These are phyloP conservation scores for Mucuna pruriens DNA, from an alignment of 306 rosid genomes.

Conservation along the genomic window DNA sequence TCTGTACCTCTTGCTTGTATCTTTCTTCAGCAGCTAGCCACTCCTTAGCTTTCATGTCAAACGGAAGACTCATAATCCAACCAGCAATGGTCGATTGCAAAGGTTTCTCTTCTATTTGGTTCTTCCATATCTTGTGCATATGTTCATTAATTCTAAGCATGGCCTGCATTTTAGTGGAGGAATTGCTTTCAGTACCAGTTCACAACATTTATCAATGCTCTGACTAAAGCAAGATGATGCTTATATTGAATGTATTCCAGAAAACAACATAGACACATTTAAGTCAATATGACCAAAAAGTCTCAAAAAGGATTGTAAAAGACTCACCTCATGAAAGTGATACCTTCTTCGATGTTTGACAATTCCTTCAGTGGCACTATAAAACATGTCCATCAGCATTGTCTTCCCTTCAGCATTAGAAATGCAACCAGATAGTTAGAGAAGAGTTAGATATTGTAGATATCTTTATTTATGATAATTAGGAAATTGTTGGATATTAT, in stretches of 20 bases:
- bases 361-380: slow-evolving; percentile 77
- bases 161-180: slow-evolving; percentile 62
- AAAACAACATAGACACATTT: slow-evolving; percentile 26
- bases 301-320: slow-evolving; percentile 29
- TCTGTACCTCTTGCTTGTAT: slow-evolving; percentile 82
- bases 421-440: slow-evolving; percentile 27
- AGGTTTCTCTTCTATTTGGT: slow-evolving; percentile 74
- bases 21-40: slow-evolving; percentile 93
- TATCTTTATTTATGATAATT: background rate
- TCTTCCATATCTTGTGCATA: slow-evolving; percentile 94
- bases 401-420: slow-evolving; percentile 77
- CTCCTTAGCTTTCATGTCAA: slow-evolving; percentile 84
- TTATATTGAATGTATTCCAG: slow-evolving; percentile 23
- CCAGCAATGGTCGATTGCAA: slow-evolving; percentile 68
- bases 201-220: slow-evolving; percentile 21
- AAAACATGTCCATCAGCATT: slow-evolving; percentile 99
- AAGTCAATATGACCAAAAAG: slow-evolving; percentile 20
- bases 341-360: slow-evolving; percentile 86
- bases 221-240: background rate
- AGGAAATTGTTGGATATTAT: background rate
- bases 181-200: slow-evolving; percentile 39
- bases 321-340: slow-evolving; percentile 94
- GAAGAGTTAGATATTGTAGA: background rate
- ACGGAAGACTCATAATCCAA: slow-evolving; percentile 92
- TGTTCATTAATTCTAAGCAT: slow-evolving; percentile 97